Evolutionary conservation across 768 basidiomycete genomes (phyloP).

Genomic region (Termitomyces sp.): DNA sequence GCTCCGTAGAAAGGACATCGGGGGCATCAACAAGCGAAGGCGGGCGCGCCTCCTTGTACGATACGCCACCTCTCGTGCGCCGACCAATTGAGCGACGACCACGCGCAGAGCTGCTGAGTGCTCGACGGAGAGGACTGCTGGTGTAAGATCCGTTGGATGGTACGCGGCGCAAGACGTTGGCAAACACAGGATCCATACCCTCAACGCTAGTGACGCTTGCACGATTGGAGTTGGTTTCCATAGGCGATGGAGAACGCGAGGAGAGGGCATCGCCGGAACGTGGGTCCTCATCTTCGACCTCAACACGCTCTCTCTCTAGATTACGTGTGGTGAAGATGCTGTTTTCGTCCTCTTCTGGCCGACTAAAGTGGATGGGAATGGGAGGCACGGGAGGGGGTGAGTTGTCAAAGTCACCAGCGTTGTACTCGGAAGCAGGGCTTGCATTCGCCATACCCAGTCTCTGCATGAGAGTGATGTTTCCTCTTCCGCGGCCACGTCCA

Average conservation of each 20-base stretch:
- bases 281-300: slow-evolving; percentile 21
- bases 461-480: slow-evolving; percentile 57
- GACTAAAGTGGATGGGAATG: slow-evolving; percentile 35
- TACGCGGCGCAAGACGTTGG: slow-evolving; percentile 67
- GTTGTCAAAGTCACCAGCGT: slow-evolving; percentile 35
- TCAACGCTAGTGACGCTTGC: slow-evolving; percentile 76
- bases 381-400: slow-evolving; percentile 38
- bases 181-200: slow-evolving; percentile 86
- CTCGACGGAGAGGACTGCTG: slow-evolving; percentile 61
- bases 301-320: slow-evolving; percentile 21
- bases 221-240: slow-evolving; percentile 49
- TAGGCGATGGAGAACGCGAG: slow-evolving; percentile 37
- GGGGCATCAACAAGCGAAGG: slow-evolving; percentile 70
- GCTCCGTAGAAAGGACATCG: slow-evolving; percentile 67
- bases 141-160: slow-evolving; percentile 44
- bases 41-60: slow-evolving; percentile 69
- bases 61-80: slow-evolving; percentile 60
- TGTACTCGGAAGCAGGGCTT: slow-evolving; percentile 49
- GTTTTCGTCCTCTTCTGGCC: slow-evolving; percentile 34
- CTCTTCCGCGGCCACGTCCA: slow-evolving; percentile 48
- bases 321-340: slow-evolving; percentile 31
- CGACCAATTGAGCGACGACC: slow-evolving; percentile 46
- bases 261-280: slow-evolving; percentile 8
- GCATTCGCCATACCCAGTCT: slow-evolving; percentile 57
- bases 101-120: slow-evolving; percentile 47